Percentiles rank a stretch among this genome's conserved stretches.
Conservation (phyloP, 2,329 filamentous ascomycete genomes). For the Arthrobotrys megalospora region DNA sequence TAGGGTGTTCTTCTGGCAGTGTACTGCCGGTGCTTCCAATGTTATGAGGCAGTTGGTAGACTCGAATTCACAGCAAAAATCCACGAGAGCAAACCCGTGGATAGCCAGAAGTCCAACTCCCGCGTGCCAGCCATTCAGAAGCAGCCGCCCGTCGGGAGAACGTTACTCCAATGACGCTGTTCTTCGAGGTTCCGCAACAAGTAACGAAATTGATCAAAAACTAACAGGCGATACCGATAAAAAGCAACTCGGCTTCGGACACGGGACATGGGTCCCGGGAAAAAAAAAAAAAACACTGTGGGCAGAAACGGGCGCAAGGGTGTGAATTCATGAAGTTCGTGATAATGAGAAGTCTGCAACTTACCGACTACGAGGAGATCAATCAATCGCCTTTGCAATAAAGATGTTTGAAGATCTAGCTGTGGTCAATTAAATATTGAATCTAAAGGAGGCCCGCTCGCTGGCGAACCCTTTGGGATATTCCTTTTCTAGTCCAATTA, state of each 20-base stretch:
- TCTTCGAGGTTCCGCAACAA: conserved; percentile 18
- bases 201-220: conserved; percentile 9
- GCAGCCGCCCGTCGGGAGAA: conserved; percentile 21
- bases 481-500: conserved; percentile 18
- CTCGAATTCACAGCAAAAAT: neutral
- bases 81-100: conserved; percentile 14
- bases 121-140: conserved; percentile 8
- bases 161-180: conserved; percentile 26
- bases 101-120: neutral
- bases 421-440: conserved; percentile 31
- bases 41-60: conserved; percentile 1
- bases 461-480: conserved; percentile 23
- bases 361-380: conserved; percentile 7
- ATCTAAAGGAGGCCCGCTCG: conserved; percentile 11
- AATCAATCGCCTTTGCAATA: neutral
- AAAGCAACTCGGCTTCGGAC: conserved; percentile 19
- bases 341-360: neutral
- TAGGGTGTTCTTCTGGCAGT: neutral
- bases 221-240: conserved; percentile 18
- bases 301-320: neutral
- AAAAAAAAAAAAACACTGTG: neutral
- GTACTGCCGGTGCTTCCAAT: neutral
- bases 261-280: neutral
- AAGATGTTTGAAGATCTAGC: neutral
- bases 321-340: neutral